Percentiles rank a stretch among this genome's conserved stretches.
Evolutionary conservation across 2,329 filamentous ascomycete species (phyloP).

Genomic region (Dactylella cylindrospora): DNA sequence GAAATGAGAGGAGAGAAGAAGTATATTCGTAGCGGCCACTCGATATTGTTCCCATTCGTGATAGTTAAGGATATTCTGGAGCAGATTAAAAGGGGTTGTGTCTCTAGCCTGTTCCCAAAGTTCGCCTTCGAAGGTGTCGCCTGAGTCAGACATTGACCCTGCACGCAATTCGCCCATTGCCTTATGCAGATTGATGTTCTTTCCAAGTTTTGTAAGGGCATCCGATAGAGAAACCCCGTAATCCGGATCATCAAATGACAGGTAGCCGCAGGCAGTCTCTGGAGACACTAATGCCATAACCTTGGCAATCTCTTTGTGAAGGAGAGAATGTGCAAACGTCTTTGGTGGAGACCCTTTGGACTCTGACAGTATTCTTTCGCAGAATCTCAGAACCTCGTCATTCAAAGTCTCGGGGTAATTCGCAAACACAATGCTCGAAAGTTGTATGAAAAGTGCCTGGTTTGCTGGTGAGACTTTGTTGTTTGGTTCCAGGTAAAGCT

Average conservation of each 20-base stretch:
- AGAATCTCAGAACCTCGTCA: conserved; percentile 16
- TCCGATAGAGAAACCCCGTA: conserved; percentile 35
- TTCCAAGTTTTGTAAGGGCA: not conserved
- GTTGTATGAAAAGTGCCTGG: conserved; percentile 27
- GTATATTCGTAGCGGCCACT: conserved; percentile 20
- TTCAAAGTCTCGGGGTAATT: not conserved
- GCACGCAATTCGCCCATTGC: not conserved
- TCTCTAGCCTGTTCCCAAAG: not conserved
- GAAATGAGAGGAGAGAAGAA: conserved; percentile 18
- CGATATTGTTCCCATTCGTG: conserved; percentile 36
- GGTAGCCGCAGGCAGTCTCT: conserved; percentile 18
- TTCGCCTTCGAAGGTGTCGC: not conserved
- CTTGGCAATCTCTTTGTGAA: conserved; percentile 33
- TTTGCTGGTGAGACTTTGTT: conserved; percentile 21
- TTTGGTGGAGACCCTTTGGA: conserved; percentile 5
- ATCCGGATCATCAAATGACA: conserved; percentile 31
- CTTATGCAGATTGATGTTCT: conserved; percentile 2
- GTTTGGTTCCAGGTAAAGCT: not conserved
- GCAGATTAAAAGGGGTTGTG: not conserved
- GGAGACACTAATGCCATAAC: conserved; percentile 13
- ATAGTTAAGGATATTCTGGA: conserved; percentile 4
- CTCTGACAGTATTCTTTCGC: conserved; percentile 7
- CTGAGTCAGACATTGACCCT: not conserved
- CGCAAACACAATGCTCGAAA: conserved; percentile 4
- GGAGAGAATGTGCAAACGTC: conserved; percentile 23